Base-by-base conservation (phyloP, 2,329 filamentous ascomycete species). In the Orbilia oligospora region DNA sequence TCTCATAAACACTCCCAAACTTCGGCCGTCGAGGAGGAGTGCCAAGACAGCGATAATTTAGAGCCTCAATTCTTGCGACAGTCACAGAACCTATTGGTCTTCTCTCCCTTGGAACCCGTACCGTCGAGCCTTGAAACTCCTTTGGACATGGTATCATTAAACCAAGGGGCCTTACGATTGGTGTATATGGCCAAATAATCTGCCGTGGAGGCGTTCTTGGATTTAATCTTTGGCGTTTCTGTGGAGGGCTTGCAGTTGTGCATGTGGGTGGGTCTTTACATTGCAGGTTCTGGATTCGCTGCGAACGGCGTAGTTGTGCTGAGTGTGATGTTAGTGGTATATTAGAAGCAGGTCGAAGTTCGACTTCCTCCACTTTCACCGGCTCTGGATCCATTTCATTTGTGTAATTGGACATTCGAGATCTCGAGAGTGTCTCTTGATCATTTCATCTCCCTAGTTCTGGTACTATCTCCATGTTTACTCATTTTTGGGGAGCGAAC, bases 1-100 rank as follows among this genome's bases (percentile, higher is more conserved):
- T 18, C 38, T 18, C 33, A 53, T 48, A 12, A 12, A 33, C 3
- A 12, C 22, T 27, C n/a, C 4, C 44, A 38, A 75, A 64, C 6
- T 20, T 61, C 16, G 71, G 71, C 12, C 41, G 41, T 10, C 6
- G 27, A 2, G 70, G 70, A 27, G 70, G 70, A 8, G 70, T 66
- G 9, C 70, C 61, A 18, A 27, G 67, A 2, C 18, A 48, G 24
- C 18, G 36, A 61, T 66, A 67, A 8, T 20, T 27, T 5, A 16
- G 14, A 27, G 0, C 14, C 16, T n/a, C 0, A 16, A 73, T 18
- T 14, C 14, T 36, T 30, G 14, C n/a, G 51, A 49, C 24, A 18
- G 55, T 14, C 1, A 9, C 18, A 18, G 58, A 27, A 9, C 61
- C 22, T 55, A 65, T 10, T 9, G 44, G 55, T 0, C 2, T 65